These are phyloP conservation scores for Solanum hybrid DNA, from an alignment of 305 asterid genomes.

Conservation along the genomic window DNA sequence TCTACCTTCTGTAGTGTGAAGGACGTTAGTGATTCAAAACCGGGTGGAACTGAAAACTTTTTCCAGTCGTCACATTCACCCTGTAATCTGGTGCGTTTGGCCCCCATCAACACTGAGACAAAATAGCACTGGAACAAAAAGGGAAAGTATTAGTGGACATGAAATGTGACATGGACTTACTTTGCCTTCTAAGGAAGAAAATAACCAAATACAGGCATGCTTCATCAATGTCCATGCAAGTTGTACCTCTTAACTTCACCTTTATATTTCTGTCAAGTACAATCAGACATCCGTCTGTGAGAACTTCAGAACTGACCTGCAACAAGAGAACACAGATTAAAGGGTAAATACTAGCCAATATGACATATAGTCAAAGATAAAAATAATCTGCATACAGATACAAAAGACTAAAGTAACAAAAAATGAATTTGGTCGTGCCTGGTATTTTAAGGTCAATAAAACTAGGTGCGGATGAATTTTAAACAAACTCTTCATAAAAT, in stretches of 20 bases:
- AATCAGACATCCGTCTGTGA: not conserved
- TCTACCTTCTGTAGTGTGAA: slow-evolving; percentile 36
- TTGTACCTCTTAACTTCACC: not conserved
- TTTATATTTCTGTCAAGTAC: not conserved
- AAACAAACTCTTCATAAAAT: not conserved
- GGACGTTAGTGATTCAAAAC: slow-evolving; percentile 55
- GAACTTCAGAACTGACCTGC: not conserved
- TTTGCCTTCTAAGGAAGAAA: not conserved
- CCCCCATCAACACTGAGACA: slow-evolving; percentile 3
- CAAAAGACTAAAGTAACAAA: not conserved
- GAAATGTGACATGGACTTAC: not conserved
- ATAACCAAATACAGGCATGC: not conserved
- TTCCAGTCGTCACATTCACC: not conserved
- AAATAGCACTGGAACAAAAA: too few relatives aligned
- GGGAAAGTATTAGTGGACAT: not conserved
- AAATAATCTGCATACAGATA: not conserved
- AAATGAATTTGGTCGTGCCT: not conserved
- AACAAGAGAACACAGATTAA: not conserved
- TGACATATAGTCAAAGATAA: not conserved
- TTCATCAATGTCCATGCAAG: not conserved
- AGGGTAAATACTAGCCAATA: not conserved
- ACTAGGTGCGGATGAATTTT: not conserved
- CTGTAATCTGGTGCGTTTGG: not conserved
- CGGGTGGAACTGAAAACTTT: slow-evolving; percentile 45
- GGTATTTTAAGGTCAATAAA: not conserved